A percentile compares a stretch with the other conserved stretches of the same genome.
Conservation (phyloP, 768 basidiomycete species). For the Tulasnella sp. region DNA sequence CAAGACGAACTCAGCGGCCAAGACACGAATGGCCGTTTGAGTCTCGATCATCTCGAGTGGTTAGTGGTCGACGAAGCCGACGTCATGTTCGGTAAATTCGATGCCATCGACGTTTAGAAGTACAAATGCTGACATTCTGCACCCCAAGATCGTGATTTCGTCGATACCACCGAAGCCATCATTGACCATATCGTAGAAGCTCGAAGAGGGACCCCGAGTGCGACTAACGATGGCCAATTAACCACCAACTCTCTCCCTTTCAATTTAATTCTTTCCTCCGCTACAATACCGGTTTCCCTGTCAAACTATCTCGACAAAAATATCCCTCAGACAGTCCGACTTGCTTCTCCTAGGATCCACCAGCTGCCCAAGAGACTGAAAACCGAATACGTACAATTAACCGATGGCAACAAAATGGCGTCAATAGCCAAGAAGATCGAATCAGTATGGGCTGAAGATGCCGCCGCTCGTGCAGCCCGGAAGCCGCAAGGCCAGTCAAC, state of each 20-base stretch:
- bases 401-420: constrained; percentile 66
- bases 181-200: constrained; percentile 59
- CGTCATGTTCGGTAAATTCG: constrained; percentile 57
- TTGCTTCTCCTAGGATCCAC: constrained; percentile 71
- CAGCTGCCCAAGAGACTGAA: constrained; percentile 56
- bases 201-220: constrained; percentile 19
- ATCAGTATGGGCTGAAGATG: constrained; percentile 50
- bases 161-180: constrained; percentile 54
- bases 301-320: constrained; percentile 19
- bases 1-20: constrained; percentile 25
- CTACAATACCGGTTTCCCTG: constrained; percentile 67
- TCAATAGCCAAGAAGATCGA: constrained; percentile 68
- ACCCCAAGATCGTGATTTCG: constrained; percentile 76
- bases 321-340: constrained; percentile 26
- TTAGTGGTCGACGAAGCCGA: constrained; percentile 87
- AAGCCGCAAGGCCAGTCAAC: background rate
- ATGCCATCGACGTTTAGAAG: background rate
- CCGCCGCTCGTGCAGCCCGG: constrained; percentile 12
- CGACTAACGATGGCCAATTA: constrained; percentile 24
- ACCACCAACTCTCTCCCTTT: constrained; percentile 40
- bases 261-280: constrained; percentile 69
- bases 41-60: constrained; percentile 68
- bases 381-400: constrained; percentile 62
- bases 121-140: background rate
- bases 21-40: constrained; percentile 35